Evolutionary conservation across 2,329 filamentous ascomycete genomes (phyloP).

Genomic region (Cercospora berteroae): DNA sequence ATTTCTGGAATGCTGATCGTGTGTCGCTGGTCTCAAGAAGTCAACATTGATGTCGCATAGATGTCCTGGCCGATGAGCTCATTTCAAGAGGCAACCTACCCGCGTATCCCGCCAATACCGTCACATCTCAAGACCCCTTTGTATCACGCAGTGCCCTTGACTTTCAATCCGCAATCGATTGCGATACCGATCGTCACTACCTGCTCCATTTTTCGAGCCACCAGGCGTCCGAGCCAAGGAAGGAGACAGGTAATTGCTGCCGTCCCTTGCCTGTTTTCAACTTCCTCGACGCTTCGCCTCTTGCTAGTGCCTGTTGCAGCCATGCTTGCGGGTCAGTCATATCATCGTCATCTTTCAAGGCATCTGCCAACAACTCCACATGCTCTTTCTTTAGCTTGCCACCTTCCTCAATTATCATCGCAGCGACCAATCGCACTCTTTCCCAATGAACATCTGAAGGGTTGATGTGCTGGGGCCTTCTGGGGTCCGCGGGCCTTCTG

Average conservation of each 20-base stretch:
- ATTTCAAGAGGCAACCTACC: no score
- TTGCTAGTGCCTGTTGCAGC: background rate
- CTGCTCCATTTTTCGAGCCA: background rate
- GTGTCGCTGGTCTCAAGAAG: no score
- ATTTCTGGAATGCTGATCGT: no score
- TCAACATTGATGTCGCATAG: no score
- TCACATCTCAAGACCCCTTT: no score
- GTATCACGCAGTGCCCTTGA: no score
- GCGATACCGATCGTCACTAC: background rate
- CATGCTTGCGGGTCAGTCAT: background rate
- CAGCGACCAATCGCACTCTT: background rate
- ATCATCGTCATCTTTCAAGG: background rate
- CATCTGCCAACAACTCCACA: background rate
- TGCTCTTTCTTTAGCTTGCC: background rate
- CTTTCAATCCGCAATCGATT: no score
- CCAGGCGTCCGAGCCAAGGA: background rate
- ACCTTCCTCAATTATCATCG: background rate
- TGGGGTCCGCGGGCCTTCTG: background rate
- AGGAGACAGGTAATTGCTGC: background rate
- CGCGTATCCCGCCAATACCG: no score
- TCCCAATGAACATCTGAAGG: background rate
- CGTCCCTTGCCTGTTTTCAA: background rate
- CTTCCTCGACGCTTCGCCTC: background rate
- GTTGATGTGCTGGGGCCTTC: background rate
- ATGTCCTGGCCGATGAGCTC: no score